Conservation (phyloP, 2,329 filamentous ascomycete species). For the Ascochyta clinopodiicola region DNA sequence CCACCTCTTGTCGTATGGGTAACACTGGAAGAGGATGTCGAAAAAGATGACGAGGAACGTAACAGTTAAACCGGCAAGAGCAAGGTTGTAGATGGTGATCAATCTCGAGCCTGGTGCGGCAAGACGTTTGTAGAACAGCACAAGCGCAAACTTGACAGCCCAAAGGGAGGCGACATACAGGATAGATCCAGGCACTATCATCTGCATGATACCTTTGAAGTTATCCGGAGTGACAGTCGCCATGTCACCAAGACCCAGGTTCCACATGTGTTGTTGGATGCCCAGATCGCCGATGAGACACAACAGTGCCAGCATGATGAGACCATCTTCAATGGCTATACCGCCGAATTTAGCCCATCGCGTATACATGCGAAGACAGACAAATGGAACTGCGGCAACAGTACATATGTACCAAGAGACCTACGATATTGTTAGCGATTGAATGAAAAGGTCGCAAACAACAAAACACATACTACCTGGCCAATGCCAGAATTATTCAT, state of each 20-base stretch:
- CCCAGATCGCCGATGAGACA: slow-evolving; percentile 43
- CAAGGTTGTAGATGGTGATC: slow-evolving; percentile 48
- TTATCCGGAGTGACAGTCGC: slow-evolving; percentile 21
- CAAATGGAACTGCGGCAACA: slow-evolving; percentile 33
- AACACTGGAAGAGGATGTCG: slow-evolving; percentile 51
- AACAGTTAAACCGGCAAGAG: slow-evolving; percentile 38
- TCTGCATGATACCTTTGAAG: slow-evolving; percentile 36
- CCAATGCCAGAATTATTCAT: slow-evolving; percentile 17
- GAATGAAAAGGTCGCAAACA: background rate
- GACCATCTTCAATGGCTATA: slow-evolving; percentile 40
- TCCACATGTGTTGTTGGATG: slow-evolving; percentile 47
- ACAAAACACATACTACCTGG: slow-evolving; percentile 30
- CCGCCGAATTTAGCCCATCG: slow-evolving; percentile 37
- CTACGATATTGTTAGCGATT: slow-evolving; percentile 15
- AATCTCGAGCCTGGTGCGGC: slow-evolving; percentile 46
- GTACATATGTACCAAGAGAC: slow-evolving; percentile 49
- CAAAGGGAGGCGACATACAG: slow-evolving; percentile 52
- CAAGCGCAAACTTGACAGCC: slow-evolving; percentile 52
- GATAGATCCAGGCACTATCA: slow-evolving; percentile 52
- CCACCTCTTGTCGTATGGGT: slow-evolving; percentile 42
- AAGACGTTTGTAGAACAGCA: slow-evolving; percentile 53
- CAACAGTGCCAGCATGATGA: slow-evolving; percentile 37
- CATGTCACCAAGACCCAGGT: slow-evolving; percentile 37
- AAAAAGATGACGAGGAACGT: slow-evolving; percentile 49
- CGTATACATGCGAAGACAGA: slow-evolving; percentile 36